phyloP scores from a whole-genome alignment of 2,329 filamentous ascomycete species.

The Phialemonium atrogriseum region DNA sequence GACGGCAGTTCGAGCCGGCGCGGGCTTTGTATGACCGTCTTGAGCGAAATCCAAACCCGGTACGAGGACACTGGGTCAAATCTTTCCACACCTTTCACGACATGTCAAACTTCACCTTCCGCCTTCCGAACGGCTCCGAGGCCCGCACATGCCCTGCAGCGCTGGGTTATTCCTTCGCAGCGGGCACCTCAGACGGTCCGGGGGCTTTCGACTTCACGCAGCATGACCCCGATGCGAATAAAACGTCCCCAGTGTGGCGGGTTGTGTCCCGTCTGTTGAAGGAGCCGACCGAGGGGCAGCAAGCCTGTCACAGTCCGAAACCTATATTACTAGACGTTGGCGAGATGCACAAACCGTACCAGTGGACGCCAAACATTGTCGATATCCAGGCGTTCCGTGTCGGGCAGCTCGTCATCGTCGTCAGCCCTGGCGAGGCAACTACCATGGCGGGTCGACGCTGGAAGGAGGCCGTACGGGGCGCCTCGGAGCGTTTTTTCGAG shows the following conservation, averaged over 20 bases:
- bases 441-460: conserved; percentile 90
- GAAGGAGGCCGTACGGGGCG: conserved; percentile 58
- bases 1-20: conserved; percentile 52
- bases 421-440: conserved; percentile 79
- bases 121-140: conserved; percentile 60
- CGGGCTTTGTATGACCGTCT: conserved; percentile 43
- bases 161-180: conserved; percentile 86
- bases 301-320: conserved; percentile 70
- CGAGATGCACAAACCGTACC: conserved; percentile 67
- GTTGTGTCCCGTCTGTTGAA: conserved; percentile 67
- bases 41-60: conserved; percentile 33
- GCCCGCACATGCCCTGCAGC: conserved; percentile 78
- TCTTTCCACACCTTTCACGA: conserved; percentile 82
- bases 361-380: conserved; percentile 86
- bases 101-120: conserved; percentile 68
- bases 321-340: conserved; percentile 85
- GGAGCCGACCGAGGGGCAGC: conserved; percentile 60
- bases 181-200: conserved; percentile 84
- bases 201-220: conserved; percentile 92
- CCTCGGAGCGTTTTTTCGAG: conserved; percentile 36
- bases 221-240: conserved; percentile 63
- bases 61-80: conserved; percentile 60
- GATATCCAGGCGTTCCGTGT: conserved; percentile 81
- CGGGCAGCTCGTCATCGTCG: conserved; percentile 75
- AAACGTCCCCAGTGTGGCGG: conserved; percentile 64